Conservation (phyloP, 208 protist species). For the Phytomonas francai region DNA sequence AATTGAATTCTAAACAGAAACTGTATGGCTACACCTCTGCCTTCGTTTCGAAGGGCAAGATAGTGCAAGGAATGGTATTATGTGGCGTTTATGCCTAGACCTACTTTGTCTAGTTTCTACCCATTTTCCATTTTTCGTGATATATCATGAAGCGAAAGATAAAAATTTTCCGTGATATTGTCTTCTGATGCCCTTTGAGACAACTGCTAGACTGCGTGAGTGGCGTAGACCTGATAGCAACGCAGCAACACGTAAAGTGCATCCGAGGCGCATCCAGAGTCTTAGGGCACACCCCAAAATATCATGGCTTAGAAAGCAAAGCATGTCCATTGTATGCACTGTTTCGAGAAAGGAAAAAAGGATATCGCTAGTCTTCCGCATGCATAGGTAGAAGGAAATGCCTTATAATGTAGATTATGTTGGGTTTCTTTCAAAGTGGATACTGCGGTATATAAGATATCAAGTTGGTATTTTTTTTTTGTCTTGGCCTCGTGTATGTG, state of each 20-base stretch:
- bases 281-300: no score
- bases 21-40: not conserved
- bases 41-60: not conserved
- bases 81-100: not conserved
- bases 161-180: not conserved
- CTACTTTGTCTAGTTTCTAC: not conserved
- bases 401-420: no score
- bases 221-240: no score
- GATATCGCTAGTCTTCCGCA: no score
- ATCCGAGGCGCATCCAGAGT: no score
- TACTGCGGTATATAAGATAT: no score
- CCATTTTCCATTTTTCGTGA: not conserved
- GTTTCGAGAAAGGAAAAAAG: no score
- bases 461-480: not conserved
- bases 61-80: not conserved
- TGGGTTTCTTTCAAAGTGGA: no score
- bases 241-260: no score
- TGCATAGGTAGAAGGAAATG: no score
- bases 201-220: not conserved
- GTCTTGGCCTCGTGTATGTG: conserved; percentile 11
- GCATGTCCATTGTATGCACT: no score
- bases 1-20: not conserved
- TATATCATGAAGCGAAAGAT: not conserved
- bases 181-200: not conserved
- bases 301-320: no score